phyloP scores from a whole-genome alignment of 1,284 basidiomycete genomes.

The Moesziomyces sp. region DNA sequence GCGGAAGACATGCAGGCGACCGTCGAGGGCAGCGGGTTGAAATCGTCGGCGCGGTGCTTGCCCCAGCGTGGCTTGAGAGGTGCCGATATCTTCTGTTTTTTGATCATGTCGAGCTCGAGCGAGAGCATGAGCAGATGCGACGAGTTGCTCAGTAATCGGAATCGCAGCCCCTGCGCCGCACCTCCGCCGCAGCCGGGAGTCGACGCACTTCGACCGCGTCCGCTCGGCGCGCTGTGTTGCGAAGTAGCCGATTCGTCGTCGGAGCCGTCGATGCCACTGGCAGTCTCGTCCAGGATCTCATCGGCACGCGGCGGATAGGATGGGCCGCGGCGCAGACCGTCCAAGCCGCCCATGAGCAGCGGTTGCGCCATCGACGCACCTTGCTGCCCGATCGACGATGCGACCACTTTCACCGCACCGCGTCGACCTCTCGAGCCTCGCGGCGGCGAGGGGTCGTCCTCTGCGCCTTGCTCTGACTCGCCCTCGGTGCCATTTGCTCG shows the following conservation, averaged over 20 bases:
- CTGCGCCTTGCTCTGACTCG: neutral
- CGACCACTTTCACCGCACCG: conserved; percentile 50
- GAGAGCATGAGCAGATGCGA: conserved; percentile 65
- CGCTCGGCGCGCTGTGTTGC: neutral
- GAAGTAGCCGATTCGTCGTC: conserved; percentile 7
- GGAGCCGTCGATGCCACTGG: neutral
- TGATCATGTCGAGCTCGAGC: conserved; percentile 66
- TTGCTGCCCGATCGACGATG: conserved; percentile 34
- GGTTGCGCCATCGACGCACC: conserved; percentile 9
- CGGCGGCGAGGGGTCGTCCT: conserved; percentile 20
- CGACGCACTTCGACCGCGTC: conserved; percentile 17
- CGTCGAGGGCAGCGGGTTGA: conserved; percentile 44
- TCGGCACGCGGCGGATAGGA: conserved; percentile 43
- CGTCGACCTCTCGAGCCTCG: conserved; percentile 47
- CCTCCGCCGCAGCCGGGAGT: conserved; percentile 5
- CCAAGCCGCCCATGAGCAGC: conserved; percentile 18
- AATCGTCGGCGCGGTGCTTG: conserved; percentile 57
- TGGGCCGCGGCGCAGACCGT: conserved; percentile 35
- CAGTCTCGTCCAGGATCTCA: conserved; percentile 22
- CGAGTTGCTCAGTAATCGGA: conserved; percentile 60
- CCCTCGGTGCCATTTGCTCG: conserved; percentile 4
- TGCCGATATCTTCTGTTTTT: conserved; percentile 63
- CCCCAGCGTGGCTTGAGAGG: conserved; percentile 65
- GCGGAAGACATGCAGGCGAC: conserved; percentile 12
- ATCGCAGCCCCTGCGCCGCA: conserved; percentile 28